These are phyloP conservation scores for Aspergillus sparsus DNA, from an alignment of 495 filamentous ascomycete genomes.

Conservation along the genomic window DNA sequence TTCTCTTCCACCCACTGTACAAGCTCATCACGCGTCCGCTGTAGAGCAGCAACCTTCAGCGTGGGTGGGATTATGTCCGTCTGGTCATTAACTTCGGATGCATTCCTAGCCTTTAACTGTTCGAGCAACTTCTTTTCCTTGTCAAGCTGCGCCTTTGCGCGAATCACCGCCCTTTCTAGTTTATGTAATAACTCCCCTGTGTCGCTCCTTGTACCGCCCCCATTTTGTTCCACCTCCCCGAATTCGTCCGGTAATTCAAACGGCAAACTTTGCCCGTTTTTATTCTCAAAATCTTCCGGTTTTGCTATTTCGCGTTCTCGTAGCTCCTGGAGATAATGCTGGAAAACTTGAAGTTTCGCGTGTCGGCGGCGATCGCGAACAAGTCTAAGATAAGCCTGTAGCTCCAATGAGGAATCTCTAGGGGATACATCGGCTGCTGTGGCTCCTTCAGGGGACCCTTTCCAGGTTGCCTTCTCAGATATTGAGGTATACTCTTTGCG, in stretches of 20 bases:
- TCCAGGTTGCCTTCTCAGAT: slow-evolving; percentile 29
- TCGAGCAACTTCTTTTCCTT: slow-evolving; percentile 63
- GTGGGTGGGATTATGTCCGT: slow-evolving; percentile 28
- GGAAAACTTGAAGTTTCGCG: slow-evolving; percentile 56
- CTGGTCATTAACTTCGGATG: slow-evolving; percentile 23
- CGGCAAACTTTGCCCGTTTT: slow-evolving; percentile 44
- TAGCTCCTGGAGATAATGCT: slow-evolving; percentile 45
- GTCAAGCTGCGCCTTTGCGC: slow-evolving; percentile 61
- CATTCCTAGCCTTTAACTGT: slow-evolving; percentile 49
- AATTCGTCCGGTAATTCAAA: slow-evolving; percentile 43
- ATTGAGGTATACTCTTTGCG: slow-evolving; percentile 46
- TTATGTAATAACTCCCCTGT: slow-evolving; percentile 56
- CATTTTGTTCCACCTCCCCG: slow-evolving; percentile 14
- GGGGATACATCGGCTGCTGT: not conserved
- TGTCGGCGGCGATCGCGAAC: slow-evolving; percentile 57
- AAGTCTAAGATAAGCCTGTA: slow-evolving; percentile 55
- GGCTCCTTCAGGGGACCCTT: not conserved
- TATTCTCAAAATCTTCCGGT: slow-evolving; percentile 48
- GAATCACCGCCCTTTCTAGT: slow-evolving; percentile 65
- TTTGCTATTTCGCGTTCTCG: slow-evolving; percentile 43
- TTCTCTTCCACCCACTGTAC: slow-evolving; percentile 74
- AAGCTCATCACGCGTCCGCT: slow-evolving; percentile 61
- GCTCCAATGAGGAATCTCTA: slow-evolving; percentile 35
- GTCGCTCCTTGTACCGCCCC: slow-evolving; percentile 31
- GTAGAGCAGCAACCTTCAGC: slow-evolving; percentile 46